Conservation (phyloP, 768 basidiomycete species). For the Filobasidium floriforme region DNA sequence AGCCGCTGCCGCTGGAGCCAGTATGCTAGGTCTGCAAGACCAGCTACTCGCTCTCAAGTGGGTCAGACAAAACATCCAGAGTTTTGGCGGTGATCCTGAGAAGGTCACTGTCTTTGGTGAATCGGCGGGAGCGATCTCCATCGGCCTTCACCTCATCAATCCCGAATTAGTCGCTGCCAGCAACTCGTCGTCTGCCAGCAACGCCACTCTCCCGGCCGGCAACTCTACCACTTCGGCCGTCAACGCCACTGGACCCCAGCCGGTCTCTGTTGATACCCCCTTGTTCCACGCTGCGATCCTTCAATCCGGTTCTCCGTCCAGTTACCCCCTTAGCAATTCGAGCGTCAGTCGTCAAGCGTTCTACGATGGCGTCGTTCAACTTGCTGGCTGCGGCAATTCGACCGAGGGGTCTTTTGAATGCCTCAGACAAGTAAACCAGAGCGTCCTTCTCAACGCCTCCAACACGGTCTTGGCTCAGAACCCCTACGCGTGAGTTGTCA, state of each 20-base stretch:
- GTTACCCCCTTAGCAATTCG: slow-evolving; percentile 28
- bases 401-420: slow-evolving; percentile 24
- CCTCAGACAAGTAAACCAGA: slow-evolving; percentile 28
- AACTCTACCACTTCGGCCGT: slow-evolving; percentile 6
- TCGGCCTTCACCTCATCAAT: slow-evolving; percentile 45
- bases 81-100: slow-evolving; percentile 59
- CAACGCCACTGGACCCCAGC: slow-evolving; percentile 7
- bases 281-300: slow-evolving; percentile 27
- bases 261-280: neutral
- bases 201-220: neutral
- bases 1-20: slow-evolving; percentile 30
- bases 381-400: slow-evolving; percentile 27
- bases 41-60: slow-evolving; percentile 57
- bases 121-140: slow-evolving; percentile 55
- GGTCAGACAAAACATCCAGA: slow-evolving; percentile 59
- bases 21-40: slow-evolving; percentile 57
- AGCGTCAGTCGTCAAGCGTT: slow-evolving; percentile 30
- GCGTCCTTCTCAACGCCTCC: slow-evolving; percentile 31
- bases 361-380: slow-evolving; percentile 29
- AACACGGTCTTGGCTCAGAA: slow-evolving; percentile 26
- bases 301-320: slow-evolving; percentile 31
- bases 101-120: slow-evolving; percentile 58
- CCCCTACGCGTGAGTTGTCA: slow-evolving; percentile 22
- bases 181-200: slow-evolving; percentile 10
- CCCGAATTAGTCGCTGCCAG: slow-evolving; percentile 16